Conservation (phyloP, 495 filamentous ascomycete species). For the Hypomontagnella monticulosa region DNA sequence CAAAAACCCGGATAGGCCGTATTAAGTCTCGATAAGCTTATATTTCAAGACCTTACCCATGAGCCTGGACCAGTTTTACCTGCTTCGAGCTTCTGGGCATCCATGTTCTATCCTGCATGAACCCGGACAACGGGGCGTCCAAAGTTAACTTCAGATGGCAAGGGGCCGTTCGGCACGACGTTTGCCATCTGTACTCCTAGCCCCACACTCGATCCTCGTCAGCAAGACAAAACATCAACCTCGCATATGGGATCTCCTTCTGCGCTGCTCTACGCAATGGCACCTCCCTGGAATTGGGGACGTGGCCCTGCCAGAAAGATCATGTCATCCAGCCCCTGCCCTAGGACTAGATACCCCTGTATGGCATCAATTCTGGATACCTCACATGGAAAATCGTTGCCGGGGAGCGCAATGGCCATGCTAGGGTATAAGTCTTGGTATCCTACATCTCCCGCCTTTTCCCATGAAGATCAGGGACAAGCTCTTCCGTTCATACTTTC, state of each 20-base stretch:
- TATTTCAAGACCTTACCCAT: slow-evolving; percentile 22
- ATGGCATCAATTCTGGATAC: slow-evolving; percentile 25
- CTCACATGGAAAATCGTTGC: slow-evolving; percentile 14
- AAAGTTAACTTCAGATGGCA: slow-evolving; percentile 36
- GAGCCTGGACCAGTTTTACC: slow-evolving; percentile 6
- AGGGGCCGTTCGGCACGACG: slow-evolving; percentile 21
- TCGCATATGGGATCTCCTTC: slow-evolving; percentile 21
- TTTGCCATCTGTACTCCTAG: slow-evolving; percentile 14
- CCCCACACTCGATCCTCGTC: slow-evolving; percentile 18
- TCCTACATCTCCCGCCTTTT: slow-evolving; percentile 25
- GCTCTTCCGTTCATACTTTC: slow-evolving; percentile 22
- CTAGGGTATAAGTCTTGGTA: slow-evolving; percentile 40
- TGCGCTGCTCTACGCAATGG: slow-evolving; percentile 9
- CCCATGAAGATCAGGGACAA: slow-evolving; percentile 37
- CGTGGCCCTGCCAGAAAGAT: slow-evolving; percentile 28
- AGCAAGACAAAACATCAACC: slow-evolving; percentile 18
- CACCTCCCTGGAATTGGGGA: slow-evolving; percentile 12
- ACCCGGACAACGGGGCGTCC: slow-evolving; percentile 23
- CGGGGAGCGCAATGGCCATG: slow-evolving; percentile 8
- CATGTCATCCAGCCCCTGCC: slow-evolving; percentile 19
- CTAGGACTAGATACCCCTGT: slow-evolving; percentile 18
- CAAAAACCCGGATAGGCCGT: slow-evolving; percentile 2
- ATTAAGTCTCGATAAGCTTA: slow-evolving; percentile 35
- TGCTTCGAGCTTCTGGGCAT: not conserved
- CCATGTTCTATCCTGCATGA: slow-evolving; percentile 24